These are phyloP conservation scores for Dothistroma septosporum DNA, from an alignment of 2,329 filamentous ascomycete genomes.

Conservation along the genomic window DNA sequence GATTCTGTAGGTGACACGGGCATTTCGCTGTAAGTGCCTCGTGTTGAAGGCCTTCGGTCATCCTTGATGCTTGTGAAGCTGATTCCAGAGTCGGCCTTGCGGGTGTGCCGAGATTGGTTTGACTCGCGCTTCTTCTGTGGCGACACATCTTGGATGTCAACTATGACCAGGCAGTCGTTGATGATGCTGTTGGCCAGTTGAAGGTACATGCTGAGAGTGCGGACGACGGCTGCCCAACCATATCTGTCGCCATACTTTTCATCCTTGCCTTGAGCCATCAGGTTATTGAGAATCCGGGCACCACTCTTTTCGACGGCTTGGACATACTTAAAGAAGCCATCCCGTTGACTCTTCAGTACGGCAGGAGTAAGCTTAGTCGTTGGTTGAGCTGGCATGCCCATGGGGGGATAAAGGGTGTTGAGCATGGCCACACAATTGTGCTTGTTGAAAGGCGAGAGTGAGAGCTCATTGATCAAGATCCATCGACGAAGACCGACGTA, in stretches of 20 bases:
- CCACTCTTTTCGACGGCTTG: conserved; percentile 55
- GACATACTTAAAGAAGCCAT: conserved; percentile 61
- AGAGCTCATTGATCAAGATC: conserved; percentile 63
- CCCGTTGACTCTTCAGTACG: conserved; percentile 55
- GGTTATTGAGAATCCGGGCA: conserved; percentile 48
- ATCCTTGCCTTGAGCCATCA: conserved; percentile 52
- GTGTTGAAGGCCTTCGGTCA: conserved; percentile 22
- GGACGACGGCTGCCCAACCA: conserved; percentile 51
- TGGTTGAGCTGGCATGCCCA: conserved; percentile 42
- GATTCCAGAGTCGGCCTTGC: conserved; percentile 62
- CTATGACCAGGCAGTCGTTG: conserved; percentile 54
- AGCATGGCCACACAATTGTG: conserved; percentile 64
- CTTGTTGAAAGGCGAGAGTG: conserved; percentile 59
- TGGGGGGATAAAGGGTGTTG: conserved; percentile 62
- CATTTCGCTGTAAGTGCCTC: conserved; percentile 20
- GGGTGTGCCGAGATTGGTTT: conserved; percentile 39
- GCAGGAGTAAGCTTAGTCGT: conserved; percentile 51
- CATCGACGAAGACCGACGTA: conserved; percentile 61
- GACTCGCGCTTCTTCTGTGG: conserved; percentile 18
- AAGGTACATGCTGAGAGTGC: conserved; percentile 56
- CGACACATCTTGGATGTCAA: conserved; percentile 39
- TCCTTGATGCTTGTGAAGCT: conserved; percentile 48
- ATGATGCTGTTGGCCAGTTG: conserved; percentile 57
- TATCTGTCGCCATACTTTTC: conserved; percentile 45
- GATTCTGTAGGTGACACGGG: conserved; percentile 24